These are phyloP conservation scores for Globisporangium yorkense DNA, from an alignment of 352 stramenopile genomes.

Conservation along the genomic window DNA sequence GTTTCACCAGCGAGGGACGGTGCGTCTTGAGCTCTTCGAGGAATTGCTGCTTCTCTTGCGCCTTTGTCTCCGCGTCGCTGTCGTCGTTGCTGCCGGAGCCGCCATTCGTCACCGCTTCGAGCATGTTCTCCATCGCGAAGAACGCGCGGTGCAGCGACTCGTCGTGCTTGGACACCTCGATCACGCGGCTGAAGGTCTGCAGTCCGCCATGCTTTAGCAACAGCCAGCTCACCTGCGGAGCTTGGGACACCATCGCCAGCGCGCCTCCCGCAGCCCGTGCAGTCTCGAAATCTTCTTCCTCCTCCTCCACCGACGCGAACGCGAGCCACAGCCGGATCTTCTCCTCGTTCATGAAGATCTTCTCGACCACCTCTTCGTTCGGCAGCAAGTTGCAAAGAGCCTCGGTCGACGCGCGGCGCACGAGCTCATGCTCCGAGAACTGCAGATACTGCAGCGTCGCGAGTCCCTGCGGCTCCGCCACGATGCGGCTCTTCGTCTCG, in stretches of 20 bases:
- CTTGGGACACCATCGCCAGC: slow-evolving; percentile 91
- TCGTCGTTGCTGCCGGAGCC: not conserved
- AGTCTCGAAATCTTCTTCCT: slow-evolving; percentile 89
- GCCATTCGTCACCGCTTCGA: slow-evolving; percentile 29
- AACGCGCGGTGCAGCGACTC: slow-evolving; percentile 71
- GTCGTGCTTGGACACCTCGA: slow-evolving; percentile 43
- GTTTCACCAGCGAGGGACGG: slow-evolving; percentile 23
- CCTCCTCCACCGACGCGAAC: slow-evolving; percentile 89
- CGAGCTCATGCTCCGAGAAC: slow-evolving; percentile 97
- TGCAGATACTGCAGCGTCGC: slow-evolving; percentile 86
- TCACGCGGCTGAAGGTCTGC: slow-evolving; percentile 46
- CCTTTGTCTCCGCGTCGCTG: slow-evolving; percentile 16
- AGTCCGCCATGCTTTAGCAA: slow-evolving; percentile 65
- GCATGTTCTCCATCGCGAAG: slow-evolving; percentile 74
- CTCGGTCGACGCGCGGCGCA: slow-evolving; percentile 95
- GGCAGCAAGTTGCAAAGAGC: slow-evolving; percentile 95
- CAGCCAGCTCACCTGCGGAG: slow-evolving; percentile 64
- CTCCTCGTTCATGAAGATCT: slow-evolving; percentile 90
- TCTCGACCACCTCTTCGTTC: slow-evolving; percentile 90
- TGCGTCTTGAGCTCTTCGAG: slow-evolving; percentile 30
- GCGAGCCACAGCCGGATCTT: slow-evolving; percentile 93
- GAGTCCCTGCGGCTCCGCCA: slow-evolving; percentile 57
- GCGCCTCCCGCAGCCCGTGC: slow-evolving; percentile 89
- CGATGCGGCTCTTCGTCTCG: slow-evolving; percentile 91
- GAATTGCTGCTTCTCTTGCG: slow-evolving; percentile 44